Base-by-base conservation (phyloP, 2,329 filamentous ascomycete species). In the Penicillium sp. region DNA sequence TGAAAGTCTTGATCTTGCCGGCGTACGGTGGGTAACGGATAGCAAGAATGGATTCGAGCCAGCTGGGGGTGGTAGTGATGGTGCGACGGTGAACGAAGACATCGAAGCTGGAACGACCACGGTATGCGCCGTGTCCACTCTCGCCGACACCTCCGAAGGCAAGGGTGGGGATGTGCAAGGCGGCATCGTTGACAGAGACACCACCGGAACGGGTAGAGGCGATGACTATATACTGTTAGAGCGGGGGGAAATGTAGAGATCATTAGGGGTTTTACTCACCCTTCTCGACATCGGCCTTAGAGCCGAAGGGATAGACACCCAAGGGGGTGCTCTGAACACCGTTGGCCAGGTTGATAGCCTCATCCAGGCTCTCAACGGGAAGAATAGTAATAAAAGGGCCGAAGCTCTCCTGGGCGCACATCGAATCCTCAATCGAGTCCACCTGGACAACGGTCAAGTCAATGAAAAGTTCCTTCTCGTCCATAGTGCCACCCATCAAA, bases 371-470 rank as follows among this genome's bases (percentile, higher is more conserved):
- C 61, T 90, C 83, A 53, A 91, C 88, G 0, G 91, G 83, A 51
- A 96, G 77, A 59, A 97, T 85, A 59, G 90, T 87, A 63, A 96
- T 91, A 56, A 96, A 81, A n/a, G 94, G 94, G 6, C 93, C 94
- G 70, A 99, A 99, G 42, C 87, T 90, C 77, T 99, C 94, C 60
- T 96, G 85, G 23, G 78, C 77, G 68, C 97, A 83, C 74, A 97
- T 84, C 7, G 87, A 82, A 75, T 96, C 93, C 47, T 92, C 82
- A 15, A 83, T 70, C 58, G 85, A 86, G 62, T 89, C 81, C 35
- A 97, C 88, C 57, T 90, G 82, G n/a, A 99, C 86, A n/a, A 93
- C 86, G 0, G 94, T 99, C 1, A 92, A 90, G 71, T 93, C 91
- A 64, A 99, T 94, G 75, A 89, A 97, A 48, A 89, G 85, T 29